phyloP scores from a whole-genome alignment of 441 rosid species.

The Syzygium syzygioides region DNA sequence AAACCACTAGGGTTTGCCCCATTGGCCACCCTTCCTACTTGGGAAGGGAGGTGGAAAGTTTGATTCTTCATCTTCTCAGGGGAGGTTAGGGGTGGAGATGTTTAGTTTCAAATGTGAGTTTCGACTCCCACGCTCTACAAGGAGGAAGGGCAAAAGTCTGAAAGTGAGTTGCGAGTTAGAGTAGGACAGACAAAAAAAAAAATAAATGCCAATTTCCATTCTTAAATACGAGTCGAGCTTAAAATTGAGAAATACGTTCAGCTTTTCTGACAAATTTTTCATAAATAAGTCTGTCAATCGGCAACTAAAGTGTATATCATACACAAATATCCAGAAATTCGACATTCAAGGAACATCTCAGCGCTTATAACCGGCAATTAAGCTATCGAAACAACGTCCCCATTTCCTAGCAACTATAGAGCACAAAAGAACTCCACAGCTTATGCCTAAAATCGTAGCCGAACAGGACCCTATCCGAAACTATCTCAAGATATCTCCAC shows the following conservation, averaged over 20 bases:
- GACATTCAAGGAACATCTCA: neutral
- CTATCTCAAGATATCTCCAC: neutral
- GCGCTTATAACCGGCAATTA: neutral
- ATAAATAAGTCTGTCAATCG: neutral
- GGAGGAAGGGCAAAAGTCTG: too few relatives aligned
- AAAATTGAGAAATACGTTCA: neutral
- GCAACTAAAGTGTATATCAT: neutral
- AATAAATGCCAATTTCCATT: neutral
- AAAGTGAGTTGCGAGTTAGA: too few relatives aligned
- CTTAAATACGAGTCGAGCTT: fast-evolving
- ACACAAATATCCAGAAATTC: neutral
- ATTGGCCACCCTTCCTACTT: too few relatives aligned
- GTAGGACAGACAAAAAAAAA: too few relatives aligned
- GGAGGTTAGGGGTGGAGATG: too few relatives aligned
- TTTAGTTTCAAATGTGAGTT: too few relatives aligned
- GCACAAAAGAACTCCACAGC: neutral
- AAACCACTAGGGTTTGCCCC: neutral
- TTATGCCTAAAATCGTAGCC: neutral
- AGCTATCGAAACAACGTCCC: neutral
- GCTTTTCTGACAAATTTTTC: neutral
- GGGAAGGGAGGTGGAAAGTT: too few relatives aligned
- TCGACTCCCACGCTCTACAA: too few relatives aligned
- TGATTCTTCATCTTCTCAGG: too few relatives aligned
- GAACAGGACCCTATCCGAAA: neutral
- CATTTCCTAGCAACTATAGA: neutral